A percentile compares a stretch with the other conserved stretches of the same genome.
Evolutionary conservation across 2,329 filamentous ascomycete genomes (phyloP).

Genomic region (Aspergillus spinulosporus): DNA sequence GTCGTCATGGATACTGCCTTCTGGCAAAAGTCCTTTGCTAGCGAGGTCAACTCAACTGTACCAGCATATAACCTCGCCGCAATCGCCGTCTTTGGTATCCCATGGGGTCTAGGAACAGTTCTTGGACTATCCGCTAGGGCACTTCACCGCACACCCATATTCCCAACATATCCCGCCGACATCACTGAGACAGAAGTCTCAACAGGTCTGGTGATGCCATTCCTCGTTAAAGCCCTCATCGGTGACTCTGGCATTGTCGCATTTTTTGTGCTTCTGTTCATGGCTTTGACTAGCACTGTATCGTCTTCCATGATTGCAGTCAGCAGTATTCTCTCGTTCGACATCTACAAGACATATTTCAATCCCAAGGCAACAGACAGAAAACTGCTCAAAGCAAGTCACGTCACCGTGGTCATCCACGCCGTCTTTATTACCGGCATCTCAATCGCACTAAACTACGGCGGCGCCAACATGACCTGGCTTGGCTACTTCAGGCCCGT

Average conservation of each 20-base stretch:
- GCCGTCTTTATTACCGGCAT: slow-evolving; percentile 52
- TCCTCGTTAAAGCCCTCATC: slow-evolving; percentile 46
- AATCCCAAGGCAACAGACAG: slow-evolving; percentile 48
- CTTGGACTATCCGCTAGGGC: slow-evolving; percentile 49
- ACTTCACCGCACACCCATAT: slow-evolving; percentile 49
- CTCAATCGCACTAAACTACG: slow-evolving; percentile 51
- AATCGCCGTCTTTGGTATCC: slow-evolving; percentile 49
- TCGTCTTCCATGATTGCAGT: slow-evolving; percentile 55
- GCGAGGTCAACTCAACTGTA: slow-evolving; percentile 50
- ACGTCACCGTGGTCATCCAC: slow-evolving; percentile 51
- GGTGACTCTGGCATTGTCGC: slow-evolving; percentile 46
- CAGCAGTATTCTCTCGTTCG: slow-evolving; percentile 52
- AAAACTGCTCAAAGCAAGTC: slow-evolving; percentile 47
- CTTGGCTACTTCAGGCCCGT: slow-evolving; percentile 46
- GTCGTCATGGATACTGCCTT: slow-evolving; percentile 57
- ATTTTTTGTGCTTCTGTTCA: slow-evolving; percentile 53
- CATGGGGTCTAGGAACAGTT: slow-evolving; percentile 51
- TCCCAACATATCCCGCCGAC: slow-evolving; percentile 45
- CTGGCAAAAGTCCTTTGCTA: slow-evolving; percentile 56
- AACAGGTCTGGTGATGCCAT: slow-evolving; percentile 52
- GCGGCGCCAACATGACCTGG: slow-evolving; percentile 53
- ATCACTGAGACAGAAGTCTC: slow-evolving; percentile 46
- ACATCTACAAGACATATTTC: slow-evolving; percentile 55
- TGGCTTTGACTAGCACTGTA: slow-evolving; percentile 54
- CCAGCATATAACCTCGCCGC: slow-evolving; percentile 51